Evolutionary conservation across 1,139 yeast species (phyloP), one percentile per base, ranked within the genome.

Genomic region (Pichia sp.): DNA sequence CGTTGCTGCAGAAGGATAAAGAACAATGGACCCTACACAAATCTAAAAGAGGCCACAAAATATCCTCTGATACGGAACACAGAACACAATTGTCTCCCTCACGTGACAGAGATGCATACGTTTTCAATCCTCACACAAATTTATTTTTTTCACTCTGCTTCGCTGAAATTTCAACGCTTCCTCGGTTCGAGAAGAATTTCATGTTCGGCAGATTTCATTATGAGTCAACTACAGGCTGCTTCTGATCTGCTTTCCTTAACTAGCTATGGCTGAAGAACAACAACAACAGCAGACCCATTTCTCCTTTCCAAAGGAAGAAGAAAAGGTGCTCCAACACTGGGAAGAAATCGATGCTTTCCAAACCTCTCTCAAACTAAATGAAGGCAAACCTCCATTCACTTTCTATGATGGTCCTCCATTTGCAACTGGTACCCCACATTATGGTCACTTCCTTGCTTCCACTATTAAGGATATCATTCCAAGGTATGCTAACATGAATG

Each of bases 351-450:
- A 88, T 62, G 98, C 98, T 18, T 93, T 93, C 70, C 88, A 86
- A 52, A 81, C 85, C 40, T 79, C 95, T 34, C 63, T 88, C 51
- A 80, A 88, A 62, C 71, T 88, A 52, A 84, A 95, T 39, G 73
- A 89, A 61, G 97, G 77, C 46, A 76, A 80, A 52, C 94, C 95
- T 31, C 83, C 81, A 43, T 91, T 89, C 63, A 78, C 96, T 35
- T 91, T 91, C 63, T 93, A 85, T 60, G 99, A 91, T 65, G 99
- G 99, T 26, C 99, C 99, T 11, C 99, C 99, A 52, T 91, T 91
- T 64, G 99, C 99, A 44, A 91, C 98, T 5, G 97, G 98, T 60
- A 85, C 96, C 31, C 99, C 99, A 36, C 99, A 91, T 62, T 93
- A 91, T 62, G 99, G 99, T 47, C 99, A 91, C 61, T 82, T 91